Evolutionary conservation across 2,329 filamentous ascomycete species (phyloP).

Genomic region (Rugonectria rugulosa): DNA sequence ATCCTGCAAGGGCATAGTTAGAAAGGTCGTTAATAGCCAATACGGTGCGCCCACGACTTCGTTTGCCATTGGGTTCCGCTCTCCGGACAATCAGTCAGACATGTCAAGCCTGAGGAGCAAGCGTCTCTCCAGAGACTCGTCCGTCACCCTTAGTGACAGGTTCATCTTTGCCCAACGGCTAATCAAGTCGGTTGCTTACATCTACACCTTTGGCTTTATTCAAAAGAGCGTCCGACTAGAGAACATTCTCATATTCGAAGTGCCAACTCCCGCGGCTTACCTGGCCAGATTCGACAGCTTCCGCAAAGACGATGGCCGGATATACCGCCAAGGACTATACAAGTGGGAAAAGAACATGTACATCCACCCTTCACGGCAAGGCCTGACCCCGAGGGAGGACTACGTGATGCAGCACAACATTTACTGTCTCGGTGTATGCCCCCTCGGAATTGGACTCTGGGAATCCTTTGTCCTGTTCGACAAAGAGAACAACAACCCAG

Average conservation of each 20-base stretch:
- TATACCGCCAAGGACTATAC: slow-evolving; percentile 42
- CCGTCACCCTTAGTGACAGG: neutral
- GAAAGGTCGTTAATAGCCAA: neutral
- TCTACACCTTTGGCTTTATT: neutral
- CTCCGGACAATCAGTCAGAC: neutral
- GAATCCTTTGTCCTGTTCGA: slow-evolving; percentile 41
- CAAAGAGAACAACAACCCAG: neutral
- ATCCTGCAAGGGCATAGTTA: neutral
- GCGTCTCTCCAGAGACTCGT: neutral
- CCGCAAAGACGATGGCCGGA: slow-evolving; percentile 24
- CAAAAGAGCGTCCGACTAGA: neutral
- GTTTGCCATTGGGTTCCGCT: neutral
- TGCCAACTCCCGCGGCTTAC: neutral
- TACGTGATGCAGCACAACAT: slow-evolving; percentile 64
- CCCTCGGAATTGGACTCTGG: slow-evolving; percentile 62
- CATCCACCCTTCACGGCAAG: slow-evolving; percentile 57
- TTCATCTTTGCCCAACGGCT: neutral
- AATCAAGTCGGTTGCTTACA: neutral
- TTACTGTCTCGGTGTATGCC: slow-evolving; percentile 61
- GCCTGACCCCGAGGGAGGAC: slow-evolving; percentile 43
- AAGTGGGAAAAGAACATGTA: slow-evolving; percentile 53
- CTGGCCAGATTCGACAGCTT: slow-evolving; percentile 26
- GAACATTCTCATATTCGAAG: neutral
- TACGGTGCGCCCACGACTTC: neutral
- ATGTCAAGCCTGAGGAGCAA: neutral